phyloP scores from a whole-genome alignment of 2,329 filamentous ascomycete genomes.

The Raffaelea ambrosiae region DNA sequence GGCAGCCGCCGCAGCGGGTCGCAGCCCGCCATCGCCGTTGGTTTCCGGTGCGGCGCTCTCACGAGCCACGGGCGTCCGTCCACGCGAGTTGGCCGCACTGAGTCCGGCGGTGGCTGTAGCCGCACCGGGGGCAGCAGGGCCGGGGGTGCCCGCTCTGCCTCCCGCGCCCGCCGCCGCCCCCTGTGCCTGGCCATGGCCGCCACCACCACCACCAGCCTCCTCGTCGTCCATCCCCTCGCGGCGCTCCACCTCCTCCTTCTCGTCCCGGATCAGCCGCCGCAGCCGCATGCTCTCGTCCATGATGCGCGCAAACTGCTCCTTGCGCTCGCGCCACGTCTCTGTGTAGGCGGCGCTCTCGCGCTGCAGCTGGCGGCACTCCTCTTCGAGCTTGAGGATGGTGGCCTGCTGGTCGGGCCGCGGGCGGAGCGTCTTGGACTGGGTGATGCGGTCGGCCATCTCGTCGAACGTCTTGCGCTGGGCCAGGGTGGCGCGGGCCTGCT shows the following conservation, averaged over 20 bases:
- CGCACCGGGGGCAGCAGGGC: background rate
- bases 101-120: background rate
- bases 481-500: conserved; percentile 66
- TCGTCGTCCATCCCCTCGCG: conserved; percentile 73
- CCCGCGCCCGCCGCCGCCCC: conserved; percentile 24
- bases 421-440: conserved; percentile 67
- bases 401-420: conserved; percentile 75
- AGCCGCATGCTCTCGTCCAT: conserved; percentile 87
- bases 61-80: background rate
- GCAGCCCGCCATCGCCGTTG: conserved; percentile 17
- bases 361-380: conserved; percentile 82
- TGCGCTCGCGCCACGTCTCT: conserved; percentile 73
- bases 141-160: background rate
- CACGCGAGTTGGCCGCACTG: background rate
- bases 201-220: conserved; percentile 46
- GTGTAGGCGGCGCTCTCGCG: conserved; percentile 75
- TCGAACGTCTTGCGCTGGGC: conserved; percentile 79
- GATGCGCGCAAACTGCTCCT: conserved; percentile 80
- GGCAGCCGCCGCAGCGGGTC: conserved; percentile 19
- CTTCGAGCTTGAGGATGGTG: conserved; percentile 72
- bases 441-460: conserved; percentile 79
- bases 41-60: conserved; percentile 9
- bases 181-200: conserved; percentile 36
- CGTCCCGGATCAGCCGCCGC: conserved; percentile 77
- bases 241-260: conserved; percentile 89